Percentiles rank a stretch among this genome's conserved stretches.
Evolutionary conservation across 345 rosid genomes (phyloP).

Genomic region (Rhizophora apiculata): DNA sequence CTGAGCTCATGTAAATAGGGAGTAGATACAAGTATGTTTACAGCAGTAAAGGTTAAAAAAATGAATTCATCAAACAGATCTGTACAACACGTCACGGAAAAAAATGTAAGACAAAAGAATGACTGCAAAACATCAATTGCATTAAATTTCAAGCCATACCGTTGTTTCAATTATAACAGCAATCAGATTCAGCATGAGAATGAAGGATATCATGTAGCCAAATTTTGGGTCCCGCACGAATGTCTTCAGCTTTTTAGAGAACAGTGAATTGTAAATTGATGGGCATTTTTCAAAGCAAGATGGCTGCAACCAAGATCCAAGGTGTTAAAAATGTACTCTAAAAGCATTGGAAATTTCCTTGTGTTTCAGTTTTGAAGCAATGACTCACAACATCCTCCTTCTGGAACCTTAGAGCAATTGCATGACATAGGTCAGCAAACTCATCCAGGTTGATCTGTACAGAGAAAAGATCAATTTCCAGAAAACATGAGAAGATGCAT

Average conservation of each 20-base stretch:
- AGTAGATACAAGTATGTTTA: background rate
- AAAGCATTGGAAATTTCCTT: slow-evolving; percentile 4
- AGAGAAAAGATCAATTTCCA: slow-evolving; percentile 11
- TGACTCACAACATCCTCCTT: slow-evolving; percentile 87
- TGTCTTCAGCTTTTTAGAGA: slow-evolving; percentile 68
- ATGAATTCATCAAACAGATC: background rate
- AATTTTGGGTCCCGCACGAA: slow-evolving; percentile 66
- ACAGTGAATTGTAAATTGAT: slow-evolving; percentile 54
- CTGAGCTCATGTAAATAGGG: background rate
- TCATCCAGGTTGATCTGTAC: slow-evolving; percentile 84
- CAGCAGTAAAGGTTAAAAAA: background rate
- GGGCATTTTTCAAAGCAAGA: slow-evolving; percentile 66
- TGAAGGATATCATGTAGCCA: slow-evolving; percentile 65
- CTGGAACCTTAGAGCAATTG: slow-evolving; percentile 83
- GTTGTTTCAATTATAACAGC: slow-evolving; percentile 90
- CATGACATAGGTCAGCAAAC: slow-evolving; percentile 90
- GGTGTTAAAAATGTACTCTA: slow-evolving; percentile 16
- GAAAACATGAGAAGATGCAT: background rate
- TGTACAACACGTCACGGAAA: background rate
- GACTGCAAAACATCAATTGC: background rate
- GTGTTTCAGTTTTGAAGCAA: slow-evolving; percentile 13
- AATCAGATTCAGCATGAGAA: slow-evolving; percentile 70
- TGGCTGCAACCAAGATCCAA: slow-evolving; percentile 49
- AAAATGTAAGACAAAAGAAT: background rate
- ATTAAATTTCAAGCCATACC: slow-evolving; percentile 44